phyloP scores from a whole-genome alignment of 2,329 filamentous ascomycete species.

The Whalleya microplaca region DNA sequence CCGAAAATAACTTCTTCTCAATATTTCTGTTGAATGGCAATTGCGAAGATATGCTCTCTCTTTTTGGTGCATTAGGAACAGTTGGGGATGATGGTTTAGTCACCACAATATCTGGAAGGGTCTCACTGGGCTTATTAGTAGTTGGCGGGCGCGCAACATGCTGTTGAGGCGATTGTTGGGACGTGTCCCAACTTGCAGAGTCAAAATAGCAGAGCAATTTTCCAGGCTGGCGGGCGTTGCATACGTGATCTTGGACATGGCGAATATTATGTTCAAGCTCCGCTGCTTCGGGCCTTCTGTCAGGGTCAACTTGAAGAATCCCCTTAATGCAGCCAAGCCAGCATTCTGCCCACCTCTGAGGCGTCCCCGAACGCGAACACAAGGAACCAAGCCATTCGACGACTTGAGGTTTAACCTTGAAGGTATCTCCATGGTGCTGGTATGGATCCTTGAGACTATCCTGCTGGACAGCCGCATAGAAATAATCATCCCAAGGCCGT shows the following conservation, averaged over 20 bases:
- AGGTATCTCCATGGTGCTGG: background rate
- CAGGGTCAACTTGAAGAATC: background rate
- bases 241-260: background rate
- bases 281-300: background rate
- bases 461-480: background rate
- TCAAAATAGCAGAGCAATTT: too few species aligned
- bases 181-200: too few species aligned
- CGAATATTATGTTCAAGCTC: background rate
- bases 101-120: too few species aligned
- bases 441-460: background rate
- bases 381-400: background rate
- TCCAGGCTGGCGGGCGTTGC: background rate
- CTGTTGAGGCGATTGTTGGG: too few species aligned
- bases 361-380: background rate
- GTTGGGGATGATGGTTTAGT: too few species aligned
- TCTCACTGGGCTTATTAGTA: too few species aligned
- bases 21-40: too few species aligned
- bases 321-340: background rate
- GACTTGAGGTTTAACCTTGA: background rate
- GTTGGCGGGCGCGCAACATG: too few species aligned
- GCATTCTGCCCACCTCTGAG: conserved; percentile 1
- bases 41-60: too few species aligned
- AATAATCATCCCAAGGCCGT: background rate
- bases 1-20: too few species aligned
- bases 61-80: too few species aligned